Evolutionary conservation across 208 protist species (phyloP), one percentile per base, ranked within the genome.

Genomic region (Trypanosoma congolense): DNA sequence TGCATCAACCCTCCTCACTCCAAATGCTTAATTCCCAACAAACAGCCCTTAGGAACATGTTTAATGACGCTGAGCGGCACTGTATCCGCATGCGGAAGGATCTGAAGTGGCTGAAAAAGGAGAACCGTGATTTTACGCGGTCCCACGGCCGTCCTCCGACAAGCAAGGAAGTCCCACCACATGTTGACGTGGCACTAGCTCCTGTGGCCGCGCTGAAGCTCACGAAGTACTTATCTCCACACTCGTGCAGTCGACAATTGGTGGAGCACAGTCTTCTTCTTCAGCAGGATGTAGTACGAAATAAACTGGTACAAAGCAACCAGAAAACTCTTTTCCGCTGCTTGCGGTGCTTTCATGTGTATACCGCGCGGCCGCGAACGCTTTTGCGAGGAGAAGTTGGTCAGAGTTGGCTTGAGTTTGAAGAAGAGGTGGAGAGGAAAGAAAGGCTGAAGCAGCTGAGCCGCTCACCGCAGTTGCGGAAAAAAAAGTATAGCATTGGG

Each of bases 271-370:
- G 66, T 24, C 30, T 92, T 25, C 42, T 74, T 22, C 71, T 92
- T 14, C 85, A 92, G 45, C 82, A 86, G 40, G 57, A 44, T 2
- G 66, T 87, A 0, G 61, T 58, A 9, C 66, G 67, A 56, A 85
- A 72, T 49, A 64, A 85, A 53, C 55, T 92, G n/a, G 73, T 85
- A 45, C 70, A 83, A 44, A 84, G 72, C 59, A 71, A 56, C 24
- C 63, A 73, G 16, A 60, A 70, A 28, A 79, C 73, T 47, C 67
- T 86, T 3, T 75, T 92, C 46, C 77, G 85, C 24, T 92, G 85
- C 38, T 66, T 87, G 19, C 62, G 77, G 14, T 92, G 85, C 55
- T 92, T 92, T 70, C 78, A 82, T 58, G 73, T 92, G 10, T 92
- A 87, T 75, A 44, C 68, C n/a, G 80, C 75, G 9, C 71, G 69